phyloP scores from a whole-genome alignment of 2,329 filamentous ascomycete species.

The Colletotrichum costaricense region DNA sequence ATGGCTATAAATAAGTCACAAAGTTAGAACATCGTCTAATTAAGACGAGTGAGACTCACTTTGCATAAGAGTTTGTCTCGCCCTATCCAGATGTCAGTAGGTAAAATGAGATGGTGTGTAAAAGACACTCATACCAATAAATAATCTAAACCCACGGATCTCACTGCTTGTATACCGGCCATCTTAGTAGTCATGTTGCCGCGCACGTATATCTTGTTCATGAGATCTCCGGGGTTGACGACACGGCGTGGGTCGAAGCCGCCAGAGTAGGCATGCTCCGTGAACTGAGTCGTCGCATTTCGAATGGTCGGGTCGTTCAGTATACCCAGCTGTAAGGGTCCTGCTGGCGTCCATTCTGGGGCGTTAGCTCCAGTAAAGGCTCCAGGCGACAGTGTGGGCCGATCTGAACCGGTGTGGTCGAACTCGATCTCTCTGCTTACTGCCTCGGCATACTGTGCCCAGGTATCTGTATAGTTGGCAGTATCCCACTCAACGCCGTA shows the following conservation, averaged over 20 bases:
- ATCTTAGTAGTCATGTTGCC: slow-evolving; percentile 3
- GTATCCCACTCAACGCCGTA: neutral
- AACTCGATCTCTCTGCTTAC: slow-evolving; percentile 1
- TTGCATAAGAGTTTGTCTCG: slow-evolving; percentile 3
- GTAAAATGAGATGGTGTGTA: neutral
- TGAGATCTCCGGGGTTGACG: neutral
- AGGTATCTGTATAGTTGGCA: neutral
- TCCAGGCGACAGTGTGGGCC: neutral
- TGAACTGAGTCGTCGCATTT: neutral
- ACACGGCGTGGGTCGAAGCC: neutral
- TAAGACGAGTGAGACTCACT: neutral
- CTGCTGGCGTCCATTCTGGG: neutral
- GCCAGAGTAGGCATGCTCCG: slow-evolving; percentile 3
- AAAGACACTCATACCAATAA: neutral
- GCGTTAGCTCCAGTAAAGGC: neutral
- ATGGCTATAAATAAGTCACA: neutral
- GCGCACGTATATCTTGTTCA: neutral
- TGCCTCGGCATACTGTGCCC: neutral
- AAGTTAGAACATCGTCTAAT: neutral
- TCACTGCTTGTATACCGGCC: neutral
- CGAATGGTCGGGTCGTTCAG: neutral
- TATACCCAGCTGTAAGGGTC: neutral
- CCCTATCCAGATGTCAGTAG: neutral
- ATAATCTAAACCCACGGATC: neutral
- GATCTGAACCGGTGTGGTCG: too few species aligned